A percentile compares a stretch with the other conserved stretches of the same genome.
phyloP scores from a whole-genome alignment of 2,329 filamentous ascomycete genomes.

The Penicillium italicum region DNA sequence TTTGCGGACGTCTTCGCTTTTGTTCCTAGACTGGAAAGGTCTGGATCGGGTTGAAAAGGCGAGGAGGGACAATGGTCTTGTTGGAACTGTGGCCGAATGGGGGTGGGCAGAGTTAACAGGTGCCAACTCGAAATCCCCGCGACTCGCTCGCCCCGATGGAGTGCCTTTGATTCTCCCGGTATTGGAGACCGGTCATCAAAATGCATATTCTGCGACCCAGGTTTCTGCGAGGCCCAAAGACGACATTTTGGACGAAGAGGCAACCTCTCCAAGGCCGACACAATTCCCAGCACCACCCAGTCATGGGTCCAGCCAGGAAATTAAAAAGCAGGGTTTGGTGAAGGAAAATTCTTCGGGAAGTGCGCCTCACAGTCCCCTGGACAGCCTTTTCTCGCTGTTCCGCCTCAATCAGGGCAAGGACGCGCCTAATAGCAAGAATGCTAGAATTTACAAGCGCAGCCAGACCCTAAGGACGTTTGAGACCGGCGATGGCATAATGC shows the following conservation, averaged over 20 bases:
- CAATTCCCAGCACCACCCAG: conserved; percentile 23
- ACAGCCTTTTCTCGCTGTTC: conserved; percentile 71
- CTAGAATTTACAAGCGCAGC: conserved; percentile 70
- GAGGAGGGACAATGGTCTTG: conserved; percentile 81
- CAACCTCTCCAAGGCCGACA: conserved; percentile 14
- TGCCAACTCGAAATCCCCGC: conserved; percentile 58
- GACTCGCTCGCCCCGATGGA: conserved; percentile 29
- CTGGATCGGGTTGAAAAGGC: conserved; percentile 92
- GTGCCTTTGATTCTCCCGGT: conserved; percentile 21
- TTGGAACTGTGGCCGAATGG: conserved; percentile 89
- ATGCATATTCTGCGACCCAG: conserved; percentile 11
- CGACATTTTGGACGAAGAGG: conserved; percentile 1
- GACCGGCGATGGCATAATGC: conserved; percentile 15
- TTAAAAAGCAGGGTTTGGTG: conserved; percentile 7
- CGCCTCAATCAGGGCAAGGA: conserved; percentile 55
- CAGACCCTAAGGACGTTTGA: conserved; percentile 60
- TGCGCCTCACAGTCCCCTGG: conserved; percentile 52
- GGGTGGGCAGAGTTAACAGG: conserved; percentile 90
- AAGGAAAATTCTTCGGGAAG: conserved; percentile 19
- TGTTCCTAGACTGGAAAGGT: conserved; percentile 96
- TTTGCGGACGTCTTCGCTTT: conserved; percentile 86
- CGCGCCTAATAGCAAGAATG: conserved; percentile 42
- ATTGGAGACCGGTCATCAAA: neutral
- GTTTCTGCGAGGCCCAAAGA: conserved; percentile 13
- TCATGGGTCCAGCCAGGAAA: conserved; percentile 8